A percentile compares a stretch with the other conserved stretches of the same genome.
Evolutionary conservation across 495 filamentous ascomycete genomes (phyloP).

Genomic region (Paragyromitra xinjiangensis): DNA sequence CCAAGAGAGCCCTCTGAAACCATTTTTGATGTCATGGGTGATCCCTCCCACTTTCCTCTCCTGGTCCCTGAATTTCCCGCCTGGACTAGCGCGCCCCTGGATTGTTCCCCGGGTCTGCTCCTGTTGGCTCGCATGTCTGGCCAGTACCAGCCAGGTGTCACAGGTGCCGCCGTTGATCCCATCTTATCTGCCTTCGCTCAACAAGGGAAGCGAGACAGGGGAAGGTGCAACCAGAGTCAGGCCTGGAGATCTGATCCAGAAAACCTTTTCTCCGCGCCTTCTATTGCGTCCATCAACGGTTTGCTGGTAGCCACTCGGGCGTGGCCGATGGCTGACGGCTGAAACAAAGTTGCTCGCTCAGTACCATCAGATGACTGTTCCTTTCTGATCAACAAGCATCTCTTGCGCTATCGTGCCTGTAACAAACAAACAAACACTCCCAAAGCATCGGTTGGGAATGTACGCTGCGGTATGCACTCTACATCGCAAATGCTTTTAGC

Average conservation of each 20-base stretch:
- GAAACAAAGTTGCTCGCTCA: slow-evolving; percentile 14
- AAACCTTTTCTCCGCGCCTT: slow-evolving; percentile 25
- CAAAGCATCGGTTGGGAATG: slow-evolving; percentile 16
- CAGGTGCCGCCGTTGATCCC: slow-evolving; percentile 32
- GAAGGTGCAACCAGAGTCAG: slow-evolving; percentile 35
- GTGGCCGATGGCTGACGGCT: neutral
- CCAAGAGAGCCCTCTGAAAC: slow-evolving; percentile 16
- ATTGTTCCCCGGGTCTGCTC: slow-evolving; percentile 26
- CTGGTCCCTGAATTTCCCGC: slow-evolving; percentile 39
- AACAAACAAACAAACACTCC: slow-evolving; percentile 30
- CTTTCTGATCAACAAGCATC: neutral
- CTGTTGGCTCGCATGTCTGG: slow-evolving; percentile 33
- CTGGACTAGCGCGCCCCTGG: slow-evolving; percentile 24
- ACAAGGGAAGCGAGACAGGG: neutral
- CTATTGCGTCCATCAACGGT: neutral
- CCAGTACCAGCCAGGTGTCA: slow-evolving; percentile 22
- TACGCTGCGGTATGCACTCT: slow-evolving; percentile 15
- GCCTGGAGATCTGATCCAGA: slow-evolving; percentile 28
- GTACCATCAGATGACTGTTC: slow-evolving; percentile 1
- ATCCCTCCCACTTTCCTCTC: neutral
- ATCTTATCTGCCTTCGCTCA: slow-evolving; percentile 9
- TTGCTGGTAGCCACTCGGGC: slow-evolving; percentile 12
- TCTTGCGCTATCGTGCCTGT: too few species aligned
- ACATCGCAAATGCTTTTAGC: neutral
- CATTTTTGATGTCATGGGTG: slow-evolving; percentile 15